Evolutionary conservation across 169 alveolate genomes (phyloP).

Genomic region (Plasmodium relictum): DNA sequence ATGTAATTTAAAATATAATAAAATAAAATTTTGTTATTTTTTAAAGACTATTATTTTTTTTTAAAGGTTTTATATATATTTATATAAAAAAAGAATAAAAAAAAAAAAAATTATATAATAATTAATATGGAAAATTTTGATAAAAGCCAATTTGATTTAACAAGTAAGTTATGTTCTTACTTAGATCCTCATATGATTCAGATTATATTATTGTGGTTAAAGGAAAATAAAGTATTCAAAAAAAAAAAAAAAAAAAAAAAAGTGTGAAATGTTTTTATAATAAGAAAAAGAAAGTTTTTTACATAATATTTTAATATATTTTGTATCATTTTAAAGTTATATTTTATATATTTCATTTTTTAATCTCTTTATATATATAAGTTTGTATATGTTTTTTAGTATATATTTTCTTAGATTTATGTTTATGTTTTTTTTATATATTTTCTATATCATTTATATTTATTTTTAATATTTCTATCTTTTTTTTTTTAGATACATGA

Average conservation of each 20-base stretch:
- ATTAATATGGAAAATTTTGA: constrained; percentile 3
- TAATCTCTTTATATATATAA: constrained; percentile 1
- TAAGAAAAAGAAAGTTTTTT: too few species aligned
- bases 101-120: neutral
- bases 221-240: constrained; percentile 76
- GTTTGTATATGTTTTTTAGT: neutral
- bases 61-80: too few species aligned
- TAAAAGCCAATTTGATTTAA: constrained; percentile 20
- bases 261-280: neutral
- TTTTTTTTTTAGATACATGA: constrained; percentile 27
- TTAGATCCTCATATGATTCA: constrained; percentile 85
- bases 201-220: constrained; percentile 83
- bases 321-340: too few species aligned
- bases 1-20: too few species aligned
- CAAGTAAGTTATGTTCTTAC: constrained; percentile 77
- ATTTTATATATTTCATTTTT: too few species aligned
- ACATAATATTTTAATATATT: too few species aligned
- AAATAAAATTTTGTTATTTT: too few species aligned
- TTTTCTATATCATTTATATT: neutral
- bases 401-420: constrained; percentile 6
- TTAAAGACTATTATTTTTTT: too few species aligned
- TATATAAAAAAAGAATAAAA: neutral
- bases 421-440: neutral
- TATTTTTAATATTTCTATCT: neutral
- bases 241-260: constrained; percentile 67